Percentiles rank a stretch among this genome's conserved stretches.
phyloP scores from a whole-genome alignment of 306 rosid species.

The Styphnolobium japonicum region DNA sequence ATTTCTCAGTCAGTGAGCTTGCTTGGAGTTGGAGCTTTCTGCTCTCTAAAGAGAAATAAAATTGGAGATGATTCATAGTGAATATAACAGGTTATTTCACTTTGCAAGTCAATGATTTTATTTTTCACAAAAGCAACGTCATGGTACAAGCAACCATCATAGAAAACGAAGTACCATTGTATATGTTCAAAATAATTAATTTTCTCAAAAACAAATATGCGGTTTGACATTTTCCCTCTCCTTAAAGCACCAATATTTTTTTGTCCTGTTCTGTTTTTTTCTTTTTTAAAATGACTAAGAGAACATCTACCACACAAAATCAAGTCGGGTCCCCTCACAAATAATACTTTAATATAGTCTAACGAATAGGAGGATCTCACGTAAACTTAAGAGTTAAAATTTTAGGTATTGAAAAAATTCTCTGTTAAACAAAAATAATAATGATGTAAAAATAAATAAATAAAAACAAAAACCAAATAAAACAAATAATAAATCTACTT shows the following conservation, averaged over 20 bases:
- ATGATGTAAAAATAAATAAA: no score
- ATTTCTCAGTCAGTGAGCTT: slow-evolving; percentile 31
- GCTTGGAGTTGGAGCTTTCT: not conserved
- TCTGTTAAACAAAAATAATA: no score
- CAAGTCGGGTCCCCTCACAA: no score
- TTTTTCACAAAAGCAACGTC: not conserved
- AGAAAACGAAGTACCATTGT: not conserved
- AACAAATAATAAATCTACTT: no score
- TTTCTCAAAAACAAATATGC: not conserved
- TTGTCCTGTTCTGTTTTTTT: not conserved
- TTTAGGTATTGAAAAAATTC: no score
- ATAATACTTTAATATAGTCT: no score
- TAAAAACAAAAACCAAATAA: no score
- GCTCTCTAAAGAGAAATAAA: not conserved
- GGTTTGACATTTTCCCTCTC: not conserved
- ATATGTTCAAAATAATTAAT: not conserved
- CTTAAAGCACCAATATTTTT: not conserved
- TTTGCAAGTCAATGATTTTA: not conserved
- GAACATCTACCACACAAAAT: no score
- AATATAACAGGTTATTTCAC: not conserved
- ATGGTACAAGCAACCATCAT: not conserved
- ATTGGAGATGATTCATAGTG: not conserved
- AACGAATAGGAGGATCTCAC: no score
- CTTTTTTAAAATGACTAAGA: no score
- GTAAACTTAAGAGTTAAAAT: no score